phyloP scores from a whole-genome alignment of 2,329 filamentous ascomycete genomes.

The Paraphaeosphaeria sporulosa region DNA sequence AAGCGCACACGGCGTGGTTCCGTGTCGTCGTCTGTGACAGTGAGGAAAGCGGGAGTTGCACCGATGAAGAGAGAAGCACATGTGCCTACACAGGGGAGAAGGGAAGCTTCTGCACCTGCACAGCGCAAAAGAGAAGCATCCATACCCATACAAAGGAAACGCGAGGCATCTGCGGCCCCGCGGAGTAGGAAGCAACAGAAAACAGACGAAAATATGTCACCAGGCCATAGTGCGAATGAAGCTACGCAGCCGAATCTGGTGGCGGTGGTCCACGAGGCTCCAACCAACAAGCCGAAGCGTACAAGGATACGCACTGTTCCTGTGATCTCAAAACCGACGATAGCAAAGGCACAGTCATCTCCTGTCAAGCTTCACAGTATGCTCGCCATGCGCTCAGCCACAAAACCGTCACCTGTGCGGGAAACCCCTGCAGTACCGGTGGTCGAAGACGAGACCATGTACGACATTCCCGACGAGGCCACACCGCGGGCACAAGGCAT shows the following conservation, averaged over 20 bases:
- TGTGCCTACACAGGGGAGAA: constrained; percentile 18
- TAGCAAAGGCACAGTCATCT: constrained; percentile 42
- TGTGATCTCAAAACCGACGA: constrained; percentile 20
- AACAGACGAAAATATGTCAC: constrained; percentile 31
- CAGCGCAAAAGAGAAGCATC: constrained; percentile 25
- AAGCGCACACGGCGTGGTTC: constrained; percentile 43
- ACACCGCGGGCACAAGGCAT: constrained; percentile 29
- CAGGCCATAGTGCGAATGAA: constrained; percentile 16
- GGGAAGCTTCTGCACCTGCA: constrained; percentile 20
- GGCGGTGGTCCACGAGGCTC: constrained; percentile 11
- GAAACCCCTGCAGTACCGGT: constrained; percentile 23
- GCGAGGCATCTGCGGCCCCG: constrained; percentile 21
- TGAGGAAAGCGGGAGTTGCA: constrained; percentile 12
- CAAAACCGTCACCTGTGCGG: constrained; percentile 25
- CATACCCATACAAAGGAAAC: constrained; percentile 10
- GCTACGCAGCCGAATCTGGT: neutral
- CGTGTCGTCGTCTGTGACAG: constrained; percentile 22
- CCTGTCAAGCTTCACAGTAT: constrained; percentile 43
- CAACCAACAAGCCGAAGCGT: constrained; percentile 35
- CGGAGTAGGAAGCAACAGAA: constrained; percentile 38
- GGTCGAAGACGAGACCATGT: constrained; percentile 45
- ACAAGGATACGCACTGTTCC: constrained; percentile 36
- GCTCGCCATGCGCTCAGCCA: constrained; percentile 33
- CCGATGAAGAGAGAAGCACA: constrained; percentile 18
- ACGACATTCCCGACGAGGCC: constrained; percentile 38